phyloP scores from a whole-genome alignment of 768 basidiomycete species.

The Trichaptum fuscoviolaceum region DNA sequence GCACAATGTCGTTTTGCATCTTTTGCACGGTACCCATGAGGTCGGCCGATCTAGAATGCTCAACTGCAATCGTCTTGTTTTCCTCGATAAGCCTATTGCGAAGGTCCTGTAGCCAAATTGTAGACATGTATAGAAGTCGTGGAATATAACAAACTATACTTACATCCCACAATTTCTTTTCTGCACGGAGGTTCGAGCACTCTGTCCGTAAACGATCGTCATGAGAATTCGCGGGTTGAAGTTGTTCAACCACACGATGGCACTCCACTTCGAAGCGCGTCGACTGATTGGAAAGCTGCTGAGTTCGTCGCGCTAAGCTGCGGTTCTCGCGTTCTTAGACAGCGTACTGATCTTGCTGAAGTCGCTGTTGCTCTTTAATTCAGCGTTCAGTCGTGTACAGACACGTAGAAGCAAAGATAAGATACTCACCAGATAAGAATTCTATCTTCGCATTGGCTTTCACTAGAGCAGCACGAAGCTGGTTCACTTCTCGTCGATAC shows the following conservation, averaged over 20 bases:
- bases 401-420: not conserved
- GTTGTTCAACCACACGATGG: constrained; percentile 61
- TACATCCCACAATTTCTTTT: constrained; percentile 93
- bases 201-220: constrained; percentile 82
- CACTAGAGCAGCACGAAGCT: constrained; percentile 62
- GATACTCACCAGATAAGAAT: constrained; percentile 59
- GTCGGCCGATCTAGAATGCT: constrained; percentile 81
- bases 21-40: constrained; percentile 86
- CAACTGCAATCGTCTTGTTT: constrained; percentile 72
- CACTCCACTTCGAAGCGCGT: constrained; percentile 72
- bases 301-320: constrained; percentile 61
- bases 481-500: constrained; percentile 64
- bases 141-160: constrained; percentile 15
- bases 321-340: constrained; percentile 63
- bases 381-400: constrained; percentile 9
- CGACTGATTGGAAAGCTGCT: constrained; percentile 68
- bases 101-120: constrained; percentile 45
- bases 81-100: constrained; percentile 81
- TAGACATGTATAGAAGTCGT: constrained; percentile 2
- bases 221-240: constrained; percentile 50
- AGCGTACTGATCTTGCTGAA: constrained; percentile 62
- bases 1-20: constrained; percentile 85
- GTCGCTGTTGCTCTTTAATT: constrained; percentile 57
- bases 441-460: constrained; percentile 83
- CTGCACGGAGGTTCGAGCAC: constrained; percentile 80